Base-by-base conservation (phyloP, 2,329 filamentous ascomycete genomes). In the Xylariales sp. region DNA sequence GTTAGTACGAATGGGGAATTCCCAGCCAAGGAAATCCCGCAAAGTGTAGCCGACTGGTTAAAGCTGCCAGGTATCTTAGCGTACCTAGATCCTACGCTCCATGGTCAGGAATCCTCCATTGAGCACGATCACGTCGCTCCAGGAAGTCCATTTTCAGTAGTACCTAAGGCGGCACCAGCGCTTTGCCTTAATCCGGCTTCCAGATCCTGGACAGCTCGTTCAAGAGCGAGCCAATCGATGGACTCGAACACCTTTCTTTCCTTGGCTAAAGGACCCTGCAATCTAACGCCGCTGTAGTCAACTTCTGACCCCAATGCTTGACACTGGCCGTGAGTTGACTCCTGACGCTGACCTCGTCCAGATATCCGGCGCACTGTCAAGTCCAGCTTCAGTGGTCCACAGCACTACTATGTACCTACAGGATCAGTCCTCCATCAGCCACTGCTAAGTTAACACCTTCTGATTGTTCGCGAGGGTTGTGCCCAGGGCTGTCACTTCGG, bases 1-100 rank as follows among this genome's bases (percentile, higher is more conserved):
- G 32, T 34, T 34, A 34, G 32, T 34, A 18, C 22, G 18, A 39
- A 24, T 27, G 25, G 25, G n/a, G n/a, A n/a, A n/a, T 22, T 36
- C 12, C 19, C 18, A 20, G 20, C 19, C 28, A 33, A 15, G 12
- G 16, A 18, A 33, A 33, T 10, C 31, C 18, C 19, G 20, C 33
- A 36, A 18, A 14, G 31, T 8, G 24, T 8, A 27, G 24, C 24
- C 24, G 24, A n/a, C n/a, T n/a, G n/a, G n/a, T n/a, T n/a, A n/a
- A n/a, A n/a, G n/a, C 28, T 31, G 28, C 28, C 28, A 31, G 28
- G 12, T n/a, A n/a, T n/a, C n/a, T n/a, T n/a, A n/a, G n/a, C n/a
- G n/a, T n/a, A n/a, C n/a, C n/a, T n/a, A n/a, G n/a, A n/a, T n/a
- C n/a, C n/a, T n/a, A n/a, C n/a, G n/a, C n/a, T n/a, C n/a, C n/a